These are phyloP conservation scores for Hawksworthiomyces lignivorus DNA, from an alignment of 2,329 filamentous ascomycete species.

Conservation along the genomic window DNA sequence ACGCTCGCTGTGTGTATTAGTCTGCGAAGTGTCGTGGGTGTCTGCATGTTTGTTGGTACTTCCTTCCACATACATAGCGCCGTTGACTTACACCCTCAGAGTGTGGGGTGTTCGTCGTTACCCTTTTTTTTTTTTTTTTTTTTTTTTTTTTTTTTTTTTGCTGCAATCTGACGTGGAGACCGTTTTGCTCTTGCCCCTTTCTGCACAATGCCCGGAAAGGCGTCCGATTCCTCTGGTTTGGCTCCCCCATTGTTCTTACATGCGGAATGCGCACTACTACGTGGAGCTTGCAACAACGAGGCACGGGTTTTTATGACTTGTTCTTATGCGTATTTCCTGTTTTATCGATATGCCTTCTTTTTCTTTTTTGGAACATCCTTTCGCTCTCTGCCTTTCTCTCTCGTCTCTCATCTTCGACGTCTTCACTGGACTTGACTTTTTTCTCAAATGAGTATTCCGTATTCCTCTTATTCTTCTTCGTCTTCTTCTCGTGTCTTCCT, in stretches of 20 bases:
- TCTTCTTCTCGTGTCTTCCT: background rate
- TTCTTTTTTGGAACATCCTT: background rate
- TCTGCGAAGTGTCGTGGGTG: too few relatives aligned
- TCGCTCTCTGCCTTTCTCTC: background rate
- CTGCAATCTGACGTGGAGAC: constrained; percentile 3
- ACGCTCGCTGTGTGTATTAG: too few relatives aligned
- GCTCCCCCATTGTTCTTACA: background rate
- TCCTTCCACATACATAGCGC: too few relatives aligned
- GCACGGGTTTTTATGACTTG: too few relatives aligned
- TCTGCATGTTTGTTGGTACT: too few relatives aligned
- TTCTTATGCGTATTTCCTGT: too few relatives aligned
- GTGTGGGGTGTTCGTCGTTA: background rate
- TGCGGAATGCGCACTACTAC: too few relatives aligned
- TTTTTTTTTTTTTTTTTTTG: too few relatives aligned
- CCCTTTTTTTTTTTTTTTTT: background rate
- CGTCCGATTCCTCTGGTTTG: background rate
- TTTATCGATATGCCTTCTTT: background rate
- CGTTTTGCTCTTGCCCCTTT: constrained; percentile 5
- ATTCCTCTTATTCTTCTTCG: background rate
- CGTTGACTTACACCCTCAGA: background rate
- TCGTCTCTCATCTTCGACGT: background rate
- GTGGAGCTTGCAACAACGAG: too few relatives aligned
- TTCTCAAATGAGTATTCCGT: too few relatives aligned
- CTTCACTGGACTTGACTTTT: too few relatives aligned
- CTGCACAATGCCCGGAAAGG: too few relatives aligned